A percentile compares a stretch with the other conserved stretches of the same genome.
Conservation (phyloP, 495 filamentous ascomycete genomes). For the Letharia columbiana region DNA sequence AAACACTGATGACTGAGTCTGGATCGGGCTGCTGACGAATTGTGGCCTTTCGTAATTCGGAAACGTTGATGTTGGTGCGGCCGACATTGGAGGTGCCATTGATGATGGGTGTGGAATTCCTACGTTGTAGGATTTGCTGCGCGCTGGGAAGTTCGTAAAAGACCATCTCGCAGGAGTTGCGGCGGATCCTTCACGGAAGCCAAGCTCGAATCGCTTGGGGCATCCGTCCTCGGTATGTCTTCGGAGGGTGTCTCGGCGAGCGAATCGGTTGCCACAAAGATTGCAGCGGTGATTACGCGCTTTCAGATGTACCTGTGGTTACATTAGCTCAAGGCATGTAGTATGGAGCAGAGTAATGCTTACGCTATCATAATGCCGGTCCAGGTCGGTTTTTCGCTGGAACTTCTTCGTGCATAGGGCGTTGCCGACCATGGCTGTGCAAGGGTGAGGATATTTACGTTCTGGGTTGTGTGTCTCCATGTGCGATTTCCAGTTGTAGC, state of each 20-base stretch:
- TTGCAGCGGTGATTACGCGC: slow-evolving; percentile 62
- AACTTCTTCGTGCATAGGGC: slow-evolving; percentile 57
- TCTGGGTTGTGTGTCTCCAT: slow-evolving; percentile 81
- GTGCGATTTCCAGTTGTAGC: slow-evolving; percentile 87
- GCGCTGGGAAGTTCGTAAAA: slow-evolving; percentile 20
- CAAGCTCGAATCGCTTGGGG: slow-evolving; percentile 57
- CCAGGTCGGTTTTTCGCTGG: slow-evolving; percentile 76
- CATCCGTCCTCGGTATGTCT: slow-evolving; percentile 78
- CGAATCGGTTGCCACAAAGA: slow-evolving; percentile 65
- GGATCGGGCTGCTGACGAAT: slow-evolving; percentile 22
- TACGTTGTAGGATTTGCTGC: slow-evolving; percentile 22
- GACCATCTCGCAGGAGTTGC: slow-evolving; percentile 24
- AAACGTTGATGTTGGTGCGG: slow-evolving; percentile 17
- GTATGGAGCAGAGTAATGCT: slow-evolving; percentile 26
- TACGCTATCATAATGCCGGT: slow-evolving; percentile 73
- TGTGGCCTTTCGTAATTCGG: slow-evolving; percentile 18
- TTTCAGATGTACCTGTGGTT: slow-evolving; percentile 57
- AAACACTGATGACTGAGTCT: slow-evolving; percentile 17
- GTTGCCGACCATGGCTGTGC: slow-evolving; percentile 46
- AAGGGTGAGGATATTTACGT: slow-evolving; percentile 60
- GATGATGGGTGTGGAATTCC: slow-evolving; percentile 20
- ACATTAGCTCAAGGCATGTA: slow-evolving; percentile 20
- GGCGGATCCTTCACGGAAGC: slow-evolving; percentile 22
- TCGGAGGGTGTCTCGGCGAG: slow-evolving; percentile 73
- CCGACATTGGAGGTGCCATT: slow-evolving; percentile 21